Base-by-base conservation (phyloP, 169 alveolate species). In the Cryptosporidium canis region DNA sequence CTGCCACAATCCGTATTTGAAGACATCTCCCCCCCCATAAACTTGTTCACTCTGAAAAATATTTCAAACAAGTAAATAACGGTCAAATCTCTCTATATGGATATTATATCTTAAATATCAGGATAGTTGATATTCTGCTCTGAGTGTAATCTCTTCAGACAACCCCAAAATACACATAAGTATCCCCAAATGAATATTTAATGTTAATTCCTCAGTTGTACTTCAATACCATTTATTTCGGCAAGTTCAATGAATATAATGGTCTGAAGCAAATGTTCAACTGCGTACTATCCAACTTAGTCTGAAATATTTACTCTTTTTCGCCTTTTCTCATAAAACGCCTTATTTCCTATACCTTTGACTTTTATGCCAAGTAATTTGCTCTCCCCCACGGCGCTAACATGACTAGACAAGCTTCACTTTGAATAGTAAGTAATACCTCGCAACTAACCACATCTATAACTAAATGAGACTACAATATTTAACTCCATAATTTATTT, bases 321-420 rank as follows among this genome's bases (percentile, higher is more conserved):
- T 33, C 37, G n/a, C 33, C 5, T 4, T 12, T 51, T 51, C 63
- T 51, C 63, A 41, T 41, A 51, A 51, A 51, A 51, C 0, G 24
- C 37, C 24, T 51, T 51, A 51, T 21, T 51, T 18, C 63, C 14
- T 51, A 51, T 14, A 51, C 63, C 68, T 33, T 61, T 61, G 68
- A 61, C 68, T 61, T 61, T 61, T 61, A n/a, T 33, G 68, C 68
- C 68, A 29, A 31, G 68, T n/a, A 61, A 61, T 29, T 21, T 61
- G 31, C 27, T 61, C 68, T 61, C 68, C 68, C 68, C 68, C 68
- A 61, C 68, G 68, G 68, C 68, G 68, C 68, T 58, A 29, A 61
- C 68, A 61, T 61, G 68, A 61, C 68, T 61, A 61, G 68, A 61
- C 68, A 61, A 61, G 11, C 45, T 61, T 11, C 4, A 7, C 5